A percentile compares a stretch with the other conserved stretches of the same genome.
phyloP scores from a whole-genome alignment of 78 protist genomes.

The Emiliania huxleyi region DNA sequence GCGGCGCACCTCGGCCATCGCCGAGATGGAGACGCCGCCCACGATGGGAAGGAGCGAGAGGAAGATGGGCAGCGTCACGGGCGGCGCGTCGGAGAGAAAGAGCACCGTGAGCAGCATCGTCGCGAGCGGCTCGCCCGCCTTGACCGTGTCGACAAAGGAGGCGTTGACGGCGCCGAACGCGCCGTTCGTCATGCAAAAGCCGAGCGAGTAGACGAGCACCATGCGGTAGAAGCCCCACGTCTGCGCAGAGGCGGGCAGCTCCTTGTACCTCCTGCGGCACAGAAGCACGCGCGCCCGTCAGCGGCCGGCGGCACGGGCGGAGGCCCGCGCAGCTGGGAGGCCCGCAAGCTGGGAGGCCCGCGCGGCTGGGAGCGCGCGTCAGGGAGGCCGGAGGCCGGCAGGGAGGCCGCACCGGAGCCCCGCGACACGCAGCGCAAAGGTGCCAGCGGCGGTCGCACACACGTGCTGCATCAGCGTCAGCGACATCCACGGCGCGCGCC shows the following conservation, averaged over 20 bases:
- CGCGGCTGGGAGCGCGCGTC: too few species aligned
- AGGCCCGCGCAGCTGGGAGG: too few species aligned
- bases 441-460: not conserved
- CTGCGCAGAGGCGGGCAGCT: not conserved
- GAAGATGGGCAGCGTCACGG: not conserved
- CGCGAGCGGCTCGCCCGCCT: conserved; percentile 2
- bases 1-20: too few species aligned
- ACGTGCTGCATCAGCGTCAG: conserved; percentile 15
- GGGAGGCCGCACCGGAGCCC: not conserved
- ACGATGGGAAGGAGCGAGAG: conserved; percentile 4
- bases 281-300: too few species aligned
- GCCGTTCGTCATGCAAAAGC: not conserved
- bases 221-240: not conserved
- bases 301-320: too few species aligned
- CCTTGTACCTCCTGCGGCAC: not conserved
- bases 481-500: not conserved
- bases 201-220: not conserved
- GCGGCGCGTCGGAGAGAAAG: not conserved
- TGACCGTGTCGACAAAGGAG: conserved; percentile 12
- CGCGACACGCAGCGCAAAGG: not conserved
- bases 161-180: conserved; percentile 9
- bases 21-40: not conserved
- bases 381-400: not conserved
- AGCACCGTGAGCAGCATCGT: not conserved
- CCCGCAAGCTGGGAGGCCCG: too few species aligned